Evolutionary conservation across 1,284 basidiomycete genomes (phyloP), one percentile per base, ranked within the genome.

Genomic region (Cryptococcus floricola): DNA sequence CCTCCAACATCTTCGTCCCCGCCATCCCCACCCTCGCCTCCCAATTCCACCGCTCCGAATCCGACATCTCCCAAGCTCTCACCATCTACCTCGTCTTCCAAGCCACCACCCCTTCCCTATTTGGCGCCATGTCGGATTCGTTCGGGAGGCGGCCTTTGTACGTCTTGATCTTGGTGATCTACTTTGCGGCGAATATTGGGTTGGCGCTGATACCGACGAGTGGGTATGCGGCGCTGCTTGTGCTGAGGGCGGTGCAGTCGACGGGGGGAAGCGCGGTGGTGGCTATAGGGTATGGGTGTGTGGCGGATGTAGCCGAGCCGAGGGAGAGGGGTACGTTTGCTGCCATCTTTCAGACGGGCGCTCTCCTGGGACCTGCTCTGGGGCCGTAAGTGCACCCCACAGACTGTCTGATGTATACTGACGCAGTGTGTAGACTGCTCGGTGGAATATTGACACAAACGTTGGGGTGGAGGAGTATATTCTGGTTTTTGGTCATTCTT

Each of bases 71-170:
- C 9, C 62, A 76, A n/a, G 71, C 70, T 0, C 67, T 77, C 12
- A 77, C 76, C 0, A 52, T 75, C 28, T 77, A 75, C 51, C 67
- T 77, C 14, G 57, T 74, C 16, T 73, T 73, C 48, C 74, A 77
- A 59, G 76, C 73, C 6, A 56, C 77, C 27, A 76, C 74, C 12
- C 76, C 76, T 1, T 60, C 59, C 8, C 67, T 77, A 58, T 71
- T 74, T 56, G 76, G 74, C 18, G 53, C 66, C 13, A 62, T 71
- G 39, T 62, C 60, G 10, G 76, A 78, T 53, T 61, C 59, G 4
- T 71, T 56, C 39, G 69, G 69, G 28, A 58, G 69, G 41, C 54
- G 74, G 34, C 76, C 76, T 3, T 56, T 77, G 5, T 74, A 73
- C 51, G 65, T 78, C 42, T 52, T 50, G n/a, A 74, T 69, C 1